Evolutionary conservation across 441 rosid species (phyloP), one percentile per base, ranked within the genome.

Genomic region (Corymbia citriodora): DNA sequence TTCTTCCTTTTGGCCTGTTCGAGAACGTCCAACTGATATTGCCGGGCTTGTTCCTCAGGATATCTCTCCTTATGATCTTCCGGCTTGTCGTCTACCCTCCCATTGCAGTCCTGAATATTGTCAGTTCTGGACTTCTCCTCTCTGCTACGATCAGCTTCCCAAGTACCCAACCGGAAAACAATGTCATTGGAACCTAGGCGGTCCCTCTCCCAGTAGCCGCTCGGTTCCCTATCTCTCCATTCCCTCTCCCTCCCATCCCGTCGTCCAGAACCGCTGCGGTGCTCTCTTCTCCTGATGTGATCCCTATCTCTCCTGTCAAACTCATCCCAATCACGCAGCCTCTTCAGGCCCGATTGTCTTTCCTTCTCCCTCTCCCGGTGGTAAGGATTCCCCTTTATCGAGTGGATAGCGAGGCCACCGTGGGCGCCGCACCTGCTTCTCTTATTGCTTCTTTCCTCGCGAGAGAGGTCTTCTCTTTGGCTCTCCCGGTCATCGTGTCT

Each of bases 171-270:
- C 50, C 98, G 95, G 88, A 93, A 98, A 94, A 98, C 94, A 94
- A 97, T 92, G 72, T 95, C 99, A 91, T 94, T 94, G 74, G 97
- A 95, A 74, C 98, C 98, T 9, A 90, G 91, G 61, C 94, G 95
- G 90, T 97, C 99, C 95, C 99, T 97, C 95, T 97, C 99, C 99
- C 99, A 98, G 85, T 97, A 98, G 90, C 99, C 99, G 89, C 94
- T 96, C 10, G 91, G 90, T 90, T 97, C 98, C 89, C 95, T 94
- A 86, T 95, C 96, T 92, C 97, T 94, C 95, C 95, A 92, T 90
- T 95, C 97, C 93, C 94, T 92, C 88, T 93, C 95, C 89, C 93
- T 94, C 90, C 94, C 93, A 90, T 95, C 96, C 93, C 97, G 95
- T 93, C 96, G 95, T 88, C 93, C 87, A 89, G 89, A 90, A 45